Evolutionary conservation across 768 basidiomycete genomes (phyloP).

Genomic region (Leccinellum albellum): DNA sequence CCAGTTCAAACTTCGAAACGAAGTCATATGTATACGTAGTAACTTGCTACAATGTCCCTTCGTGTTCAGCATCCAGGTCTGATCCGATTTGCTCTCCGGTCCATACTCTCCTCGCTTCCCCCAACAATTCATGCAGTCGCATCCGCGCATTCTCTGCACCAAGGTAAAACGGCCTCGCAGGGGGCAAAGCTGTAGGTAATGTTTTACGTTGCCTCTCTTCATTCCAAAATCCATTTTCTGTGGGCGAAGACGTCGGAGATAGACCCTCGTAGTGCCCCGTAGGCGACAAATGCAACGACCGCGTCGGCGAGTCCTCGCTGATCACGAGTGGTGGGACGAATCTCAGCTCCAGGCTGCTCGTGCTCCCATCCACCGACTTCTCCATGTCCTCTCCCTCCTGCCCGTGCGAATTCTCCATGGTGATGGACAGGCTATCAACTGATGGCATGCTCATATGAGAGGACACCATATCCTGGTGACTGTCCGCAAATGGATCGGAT

Average conservation of each 20-base stretch:
- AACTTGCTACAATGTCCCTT: neutral
- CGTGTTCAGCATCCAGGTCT: neutral
- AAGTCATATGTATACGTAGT: too few relatives aligned
- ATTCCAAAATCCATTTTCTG: neutral
- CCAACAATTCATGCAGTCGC: constrained; percentile 15
- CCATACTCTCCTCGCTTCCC: constrained; percentile 12
- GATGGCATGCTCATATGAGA: constrained; percentile 8
- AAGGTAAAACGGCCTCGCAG: constrained; percentile 5
- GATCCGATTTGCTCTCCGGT: neutral
- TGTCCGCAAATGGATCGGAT: constrained; percentile 20
- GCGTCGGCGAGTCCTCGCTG: neutral
- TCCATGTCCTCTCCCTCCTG: neutral
- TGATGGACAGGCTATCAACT: neutral
- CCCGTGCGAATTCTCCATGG: neutral
- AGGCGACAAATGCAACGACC: constrained; percentile 7
- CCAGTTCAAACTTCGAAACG: neutral
- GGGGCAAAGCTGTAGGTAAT: neutral
- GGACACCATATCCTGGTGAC: neutral
- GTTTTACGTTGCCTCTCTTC: neutral
- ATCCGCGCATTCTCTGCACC: constrained; percentile 5
- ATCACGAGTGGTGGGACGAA: constrained; percentile 10
- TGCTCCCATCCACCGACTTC: constrained; percentile 4
- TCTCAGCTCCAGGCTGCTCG: constrained; percentile 19
- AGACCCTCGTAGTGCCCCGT: constrained; percentile 18
- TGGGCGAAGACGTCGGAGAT: neutral